Conservation (phyloP, 192 early-diverging fungal species). For the Endogone sp. region DNA sequence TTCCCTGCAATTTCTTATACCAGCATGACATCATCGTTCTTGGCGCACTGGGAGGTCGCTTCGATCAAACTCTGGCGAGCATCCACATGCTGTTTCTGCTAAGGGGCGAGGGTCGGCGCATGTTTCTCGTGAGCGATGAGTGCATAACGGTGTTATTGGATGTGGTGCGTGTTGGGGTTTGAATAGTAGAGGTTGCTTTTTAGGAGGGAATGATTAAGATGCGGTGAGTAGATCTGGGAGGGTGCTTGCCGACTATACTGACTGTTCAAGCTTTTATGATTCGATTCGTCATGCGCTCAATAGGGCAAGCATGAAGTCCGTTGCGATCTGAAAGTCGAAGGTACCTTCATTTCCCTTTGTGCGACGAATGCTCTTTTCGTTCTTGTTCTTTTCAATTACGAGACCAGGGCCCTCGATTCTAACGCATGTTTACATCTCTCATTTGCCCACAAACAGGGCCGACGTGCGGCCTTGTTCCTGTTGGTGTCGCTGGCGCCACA, state of each 20-base stretch:
- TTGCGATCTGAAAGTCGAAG: constrained; percentile 61
- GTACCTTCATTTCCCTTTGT: background rate
- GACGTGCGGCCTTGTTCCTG: constrained; percentile 84
- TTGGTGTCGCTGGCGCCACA: constrained; percentile 57
- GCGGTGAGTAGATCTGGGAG: too few relatives aligned
- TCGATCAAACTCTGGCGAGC: constrained; percentile 85
- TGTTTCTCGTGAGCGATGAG: constrained; percentile 67
- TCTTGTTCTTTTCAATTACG: too few relatives aligned
- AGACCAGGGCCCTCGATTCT: too few relatives aligned
- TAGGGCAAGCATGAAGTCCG: constrained; percentile 66
- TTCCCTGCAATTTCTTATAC: background rate
- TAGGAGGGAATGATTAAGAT: too few relatives aligned
- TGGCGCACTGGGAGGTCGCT: constrained; percentile 80
- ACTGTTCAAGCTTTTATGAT: too few relatives aligned
- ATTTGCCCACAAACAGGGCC: constrained; percentile 38
- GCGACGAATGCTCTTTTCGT: too few relatives aligned
- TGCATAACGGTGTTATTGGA: constrained; percentile 70
- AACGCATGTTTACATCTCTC: too few relatives aligned
- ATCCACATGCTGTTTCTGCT: constrained; percentile 68
- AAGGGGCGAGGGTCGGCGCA: constrained; percentile 49
- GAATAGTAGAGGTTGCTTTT: background rate
- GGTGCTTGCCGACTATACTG: too few relatives aligned
- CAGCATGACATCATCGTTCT: constrained; percentile 65
- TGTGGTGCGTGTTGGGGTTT: constrained; percentile 36
- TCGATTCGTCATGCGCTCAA: background rate